Conservation (phyloP, 2,329 filamentous ascomycete species). For the Colletotrichum caudatum region DNA sequence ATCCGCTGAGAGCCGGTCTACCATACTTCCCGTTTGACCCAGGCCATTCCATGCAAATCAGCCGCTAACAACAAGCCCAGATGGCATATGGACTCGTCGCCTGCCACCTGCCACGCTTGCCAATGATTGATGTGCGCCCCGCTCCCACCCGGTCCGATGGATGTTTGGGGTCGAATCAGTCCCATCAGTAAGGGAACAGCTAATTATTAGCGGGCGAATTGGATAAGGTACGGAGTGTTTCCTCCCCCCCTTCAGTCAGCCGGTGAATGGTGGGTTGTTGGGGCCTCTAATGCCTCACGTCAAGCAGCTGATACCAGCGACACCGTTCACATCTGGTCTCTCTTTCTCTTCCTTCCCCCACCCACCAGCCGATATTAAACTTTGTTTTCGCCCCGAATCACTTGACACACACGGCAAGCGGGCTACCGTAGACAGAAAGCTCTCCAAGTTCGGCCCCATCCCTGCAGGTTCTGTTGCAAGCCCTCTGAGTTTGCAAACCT, state of each 20-base stretch:
- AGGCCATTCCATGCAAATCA: not conserved
- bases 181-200: not conserved
- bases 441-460: slow-evolving; percentile 12
- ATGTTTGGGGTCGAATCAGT: slow-evolving; percentile 9
- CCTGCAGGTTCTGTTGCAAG: slow-evolving; percentile 17
- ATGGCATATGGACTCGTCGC: not conserved
- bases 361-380: slow-evolving; percentile 10
- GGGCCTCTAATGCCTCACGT: slow-evolving; percentile 6
- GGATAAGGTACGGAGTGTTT: no score
- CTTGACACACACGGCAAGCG: slow-evolving; percentile 31
- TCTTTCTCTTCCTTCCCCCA: not conserved
- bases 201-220: not conserved
- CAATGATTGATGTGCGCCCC: not conserved
- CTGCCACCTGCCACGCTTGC: slow-evolving; percentile 2
- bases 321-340: slow-evolving; percentile 6
- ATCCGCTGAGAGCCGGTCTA: not conserved
- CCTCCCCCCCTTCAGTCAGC: not conserved
- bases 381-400: slow-evolving; percentile 31
- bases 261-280: not conserved
- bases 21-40: not conserved
- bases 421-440: slow-evolving; percentile 4
- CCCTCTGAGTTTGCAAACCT: not conserved
- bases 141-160: not conserved
- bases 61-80: slow-evolving; percentile 4
- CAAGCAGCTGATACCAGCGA: slow-evolving; percentile 12